Conservation (phyloP, 768 basidiomycete genomes). For the Hericium erinaceus region DNA sequence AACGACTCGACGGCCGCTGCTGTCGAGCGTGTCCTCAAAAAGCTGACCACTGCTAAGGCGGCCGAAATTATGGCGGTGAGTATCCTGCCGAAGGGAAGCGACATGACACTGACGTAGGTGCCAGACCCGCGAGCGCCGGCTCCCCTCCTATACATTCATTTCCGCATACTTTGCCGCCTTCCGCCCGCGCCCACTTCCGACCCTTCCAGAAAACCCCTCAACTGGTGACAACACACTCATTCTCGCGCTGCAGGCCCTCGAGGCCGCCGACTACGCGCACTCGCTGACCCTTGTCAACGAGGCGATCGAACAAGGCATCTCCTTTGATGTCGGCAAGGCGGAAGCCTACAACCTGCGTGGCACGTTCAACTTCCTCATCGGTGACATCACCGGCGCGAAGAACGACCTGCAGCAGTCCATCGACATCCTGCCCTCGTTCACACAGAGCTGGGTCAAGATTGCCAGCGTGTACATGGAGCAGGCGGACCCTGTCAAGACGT, state of each 20-base stretch:
- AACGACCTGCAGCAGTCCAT: conserved; percentile 74
- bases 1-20: conserved; percentile 68
- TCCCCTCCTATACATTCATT: conserved; percentile 88
- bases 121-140: conserved; percentile 65
- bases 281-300: conserved; percentile 75
- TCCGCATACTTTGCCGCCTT: conserved; percentile 96
- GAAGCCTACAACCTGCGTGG: conserved; percentile 90
- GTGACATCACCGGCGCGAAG: conserved; percentile 76
- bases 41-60: conserved; percentile 64
- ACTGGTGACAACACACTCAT: conserved; percentile 79
- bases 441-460: conserved; percentile 92
- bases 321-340: conserved; percentile 63
- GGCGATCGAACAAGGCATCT: conserved; percentile 79
- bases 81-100: not conserved
- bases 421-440: conserved; percentile 53
- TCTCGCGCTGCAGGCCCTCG: conserved; percentile 75
- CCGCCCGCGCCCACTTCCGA: conserved; percentile 67
- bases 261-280: conserved; percentile 77
- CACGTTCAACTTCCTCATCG: conserved; percentile 95
- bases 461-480: conserved; percentile 98
- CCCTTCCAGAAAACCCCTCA: conserved; percentile 63
- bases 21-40: conserved; percentile 90
- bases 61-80: conserved; percentile 61
- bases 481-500: conserved; percentile 68
- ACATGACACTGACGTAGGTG: conserved; percentile 1